Evolutionary conservation across 1,284 basidiomycete genomes (phyloP).

Genomic region (Ganoderma multipileum): DNA sequence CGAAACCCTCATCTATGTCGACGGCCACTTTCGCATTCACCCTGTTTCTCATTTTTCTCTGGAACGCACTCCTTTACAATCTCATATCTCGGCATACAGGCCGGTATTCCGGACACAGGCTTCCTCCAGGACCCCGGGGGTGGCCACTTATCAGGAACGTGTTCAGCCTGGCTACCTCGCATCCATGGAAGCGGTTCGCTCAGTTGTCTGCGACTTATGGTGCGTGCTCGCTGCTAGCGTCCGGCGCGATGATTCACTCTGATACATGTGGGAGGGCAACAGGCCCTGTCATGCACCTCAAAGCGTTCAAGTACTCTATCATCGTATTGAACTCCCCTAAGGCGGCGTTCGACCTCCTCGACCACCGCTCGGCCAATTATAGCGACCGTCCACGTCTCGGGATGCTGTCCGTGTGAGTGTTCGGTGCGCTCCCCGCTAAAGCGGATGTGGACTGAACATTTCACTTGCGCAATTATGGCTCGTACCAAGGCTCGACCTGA

Average conservation of each 20-base stretch:
- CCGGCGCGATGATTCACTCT: no score
- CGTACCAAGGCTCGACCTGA: slow-evolving; percentile 45
- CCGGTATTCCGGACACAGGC: background rate
- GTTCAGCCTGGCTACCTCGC: background rate
- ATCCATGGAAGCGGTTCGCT: background rate
- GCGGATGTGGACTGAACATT: no score
- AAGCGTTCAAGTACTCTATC: slow-evolving; percentile 3
- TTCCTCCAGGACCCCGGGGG: background rate
- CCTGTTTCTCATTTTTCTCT: no score
- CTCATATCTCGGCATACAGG: background rate
- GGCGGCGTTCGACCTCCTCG: slow-evolving; percentile 8
- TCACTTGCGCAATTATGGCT: no score
- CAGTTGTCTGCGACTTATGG: background rate
- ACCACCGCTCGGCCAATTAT: slow-evolving; percentile 8
- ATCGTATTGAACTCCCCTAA: slow-evolving; percentile 4
- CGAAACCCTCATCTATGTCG: no score
- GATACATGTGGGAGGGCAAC: no score
- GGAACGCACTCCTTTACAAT: no score
- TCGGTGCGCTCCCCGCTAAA: background rate
- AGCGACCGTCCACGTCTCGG: background rate
- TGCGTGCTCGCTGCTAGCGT: background rate
- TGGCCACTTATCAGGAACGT: background rate
- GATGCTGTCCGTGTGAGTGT: slow-evolving; percentile 1
- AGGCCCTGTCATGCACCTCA: slow-evolving; percentile 3
- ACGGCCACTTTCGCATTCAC: no score